Evolutionary conservation across 164 flowering plant species (phyloP).

Genomic region (Nymphaea colorata): DNA sequence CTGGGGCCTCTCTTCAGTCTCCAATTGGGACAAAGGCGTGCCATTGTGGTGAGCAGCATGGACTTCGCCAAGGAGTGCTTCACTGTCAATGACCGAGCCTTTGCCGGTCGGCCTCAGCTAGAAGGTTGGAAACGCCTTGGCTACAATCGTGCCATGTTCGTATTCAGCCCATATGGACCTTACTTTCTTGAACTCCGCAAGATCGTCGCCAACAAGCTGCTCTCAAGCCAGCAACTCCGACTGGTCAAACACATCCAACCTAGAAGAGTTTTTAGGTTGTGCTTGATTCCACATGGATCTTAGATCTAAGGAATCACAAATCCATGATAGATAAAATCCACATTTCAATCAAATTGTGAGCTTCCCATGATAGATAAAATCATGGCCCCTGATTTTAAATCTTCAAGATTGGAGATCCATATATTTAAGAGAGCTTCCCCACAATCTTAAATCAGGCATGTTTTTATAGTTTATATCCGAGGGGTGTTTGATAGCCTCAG

Average conservation of each 20-base stretch:
- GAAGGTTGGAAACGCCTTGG: background rate
- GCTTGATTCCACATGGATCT: too few species aligned
- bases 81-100: background rate
- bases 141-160: background rate
- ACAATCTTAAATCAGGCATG: too few species aligned
- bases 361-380: too few species aligned
- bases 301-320: too few species aligned
- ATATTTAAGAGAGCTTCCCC: too few species aligned
- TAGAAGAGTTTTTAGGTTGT: too few species aligned
- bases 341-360: too few species aligned
- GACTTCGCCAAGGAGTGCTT: background rate
- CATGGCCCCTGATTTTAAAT: too few species aligned
- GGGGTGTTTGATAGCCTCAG: too few species aligned
- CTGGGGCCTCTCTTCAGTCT: background rate
- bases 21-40: background rate
- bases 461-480: too few species aligned
- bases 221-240: background rate
- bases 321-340: too few species aligned
- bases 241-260: background rate
- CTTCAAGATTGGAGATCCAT: too few species aligned
- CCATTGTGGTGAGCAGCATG: background rate
- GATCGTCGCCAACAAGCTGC: background rate
- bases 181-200: background rate
- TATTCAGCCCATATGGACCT: background rate
- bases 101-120: background rate